These are phyloP conservation scores for Camelina neglecta DNA, from an alignment of 345 rosid species.

Conservation along the genomic window DNA sequence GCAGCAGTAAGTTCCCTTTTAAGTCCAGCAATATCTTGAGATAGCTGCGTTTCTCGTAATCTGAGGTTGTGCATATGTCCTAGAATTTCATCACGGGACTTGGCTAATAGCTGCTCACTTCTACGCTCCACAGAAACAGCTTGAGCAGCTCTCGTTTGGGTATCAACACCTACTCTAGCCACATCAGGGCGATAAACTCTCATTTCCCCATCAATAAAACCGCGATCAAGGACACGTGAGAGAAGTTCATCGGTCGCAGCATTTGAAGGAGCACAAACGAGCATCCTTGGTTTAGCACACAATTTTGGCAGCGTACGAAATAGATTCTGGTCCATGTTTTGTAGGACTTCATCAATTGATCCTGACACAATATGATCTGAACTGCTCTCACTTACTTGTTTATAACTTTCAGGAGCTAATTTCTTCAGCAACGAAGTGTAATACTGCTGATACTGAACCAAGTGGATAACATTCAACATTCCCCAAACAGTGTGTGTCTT, in stretches of 20 bases:
- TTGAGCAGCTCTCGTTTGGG: slow-evolving; percentile 98
- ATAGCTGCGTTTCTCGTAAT: slow-evolving; percentile 74
- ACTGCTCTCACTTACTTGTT: slow-evolving; percentile 75
- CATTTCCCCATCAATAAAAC: slow-evolving; percentile 99
- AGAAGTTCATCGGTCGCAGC: slow-evolving; percentile 99
- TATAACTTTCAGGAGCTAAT: slow-evolving; percentile 96
- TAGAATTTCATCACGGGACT: slow-evolving; percentile 82
- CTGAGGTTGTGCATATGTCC: slow-evolving; percentile 86
- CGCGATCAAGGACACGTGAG: slow-evolving; percentile 97
- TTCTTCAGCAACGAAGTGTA: slow-evolving; percentile 93
- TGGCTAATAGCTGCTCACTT: slow-evolving; percentile 84
- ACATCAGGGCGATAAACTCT: slow-evolving; percentile 97
- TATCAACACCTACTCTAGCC: slow-evolving; percentile 97
- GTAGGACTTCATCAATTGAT: slow-evolving; percentile 98
- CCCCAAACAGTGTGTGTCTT: slow-evolving; percentile 99
- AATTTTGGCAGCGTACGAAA: slow-evolving; percentile 93
- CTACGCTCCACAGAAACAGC: slow-evolving; percentile 99
- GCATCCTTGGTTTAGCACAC: slow-evolving; percentile 97
- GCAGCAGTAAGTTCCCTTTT: slow-evolving; percentile 77
- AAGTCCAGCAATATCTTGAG: slow-evolving; percentile 78
- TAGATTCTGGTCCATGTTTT: slow-evolving; percentile 97
- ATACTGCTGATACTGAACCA: slow-evolving; percentile 99
- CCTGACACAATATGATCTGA: slow-evolving; percentile 69
- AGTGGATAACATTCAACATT: slow-evolving; percentile 98
- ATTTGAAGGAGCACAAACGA: slow-evolving; percentile 99